A percentile compares a stretch with the other conserved stretches of the same genome.
Evolutionary conservation across 2,329 filamentous ascomycete species (phyloP).

Genomic region (Phoma sp.): DNA sequence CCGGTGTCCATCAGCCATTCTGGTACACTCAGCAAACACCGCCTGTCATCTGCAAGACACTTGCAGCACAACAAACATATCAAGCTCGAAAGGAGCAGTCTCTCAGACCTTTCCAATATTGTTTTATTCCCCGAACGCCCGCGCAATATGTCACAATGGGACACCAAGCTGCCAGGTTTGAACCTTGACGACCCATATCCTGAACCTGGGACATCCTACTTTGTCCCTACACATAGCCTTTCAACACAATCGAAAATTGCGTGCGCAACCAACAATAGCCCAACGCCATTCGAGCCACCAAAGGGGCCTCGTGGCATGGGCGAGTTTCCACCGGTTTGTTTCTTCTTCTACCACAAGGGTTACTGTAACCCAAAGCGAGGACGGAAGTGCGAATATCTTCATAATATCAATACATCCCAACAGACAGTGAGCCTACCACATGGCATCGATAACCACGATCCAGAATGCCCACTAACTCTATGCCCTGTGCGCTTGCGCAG

Average conservation of each 20-base stretch:
- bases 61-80: background rate
- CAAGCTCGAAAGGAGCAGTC: background rate
- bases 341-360: slow-evolving; percentile 35
- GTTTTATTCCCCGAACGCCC: background rate
- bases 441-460: slow-evolving; percentile 4
- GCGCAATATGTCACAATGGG: background rate
- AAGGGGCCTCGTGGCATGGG: slow-evolving; percentile 3
- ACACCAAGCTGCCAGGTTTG: background rate
- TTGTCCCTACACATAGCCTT: background rate
- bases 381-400: slow-evolving; percentile 22
- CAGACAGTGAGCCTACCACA: slow-evolving; percentile 22
- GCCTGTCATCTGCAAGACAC: slow-evolving; percentile 1
- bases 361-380: slow-evolving; percentile 18
- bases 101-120: background rate
- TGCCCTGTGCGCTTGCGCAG: slow-evolving; percentile 22
- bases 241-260: background rate
- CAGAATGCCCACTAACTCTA: slow-evolving; percentile 18
- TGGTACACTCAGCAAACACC: slow-evolving; percentile 21
- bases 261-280: background rate
- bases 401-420: slow-evolving; percentile 11
- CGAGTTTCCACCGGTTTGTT: slow-evolving; percentile 21
- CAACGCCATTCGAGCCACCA: background rate
- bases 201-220: background rate
- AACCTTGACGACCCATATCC: background rate
- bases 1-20: slow-evolving; percentile 25